A percentile compares a stretch with the other conserved stretches of the same genome.
phyloP scores from a whole-genome alignment of 2,329 filamentous ascomycete species.

The Clonostachys byssicola region DNA sequence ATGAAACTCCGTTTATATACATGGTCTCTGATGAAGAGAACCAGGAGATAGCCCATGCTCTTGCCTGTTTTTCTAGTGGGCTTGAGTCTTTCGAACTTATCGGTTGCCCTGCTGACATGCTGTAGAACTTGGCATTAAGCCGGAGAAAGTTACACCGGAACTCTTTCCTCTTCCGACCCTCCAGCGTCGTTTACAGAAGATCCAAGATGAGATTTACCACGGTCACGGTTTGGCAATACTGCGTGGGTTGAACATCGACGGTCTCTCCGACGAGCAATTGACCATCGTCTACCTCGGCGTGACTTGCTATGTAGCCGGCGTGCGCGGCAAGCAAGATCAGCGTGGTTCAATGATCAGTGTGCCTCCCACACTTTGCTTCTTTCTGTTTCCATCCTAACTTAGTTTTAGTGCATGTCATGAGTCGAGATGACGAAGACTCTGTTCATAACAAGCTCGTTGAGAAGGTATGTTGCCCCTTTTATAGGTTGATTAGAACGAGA shows the following conservation, averaged over 20 bases:
- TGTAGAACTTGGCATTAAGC: neutral
- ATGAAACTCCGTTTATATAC: neutral
- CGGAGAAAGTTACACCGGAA: neutral
- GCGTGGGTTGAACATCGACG: neutral
- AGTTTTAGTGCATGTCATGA: neutral
- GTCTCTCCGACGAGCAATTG: neutral
- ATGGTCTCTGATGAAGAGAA: neutral
- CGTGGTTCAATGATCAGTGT: neutral
- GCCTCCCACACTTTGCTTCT: neutral
- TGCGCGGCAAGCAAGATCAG: slow-evolving; percentile 1
- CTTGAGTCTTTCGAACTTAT: neutral
- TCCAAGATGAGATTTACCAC: neutral
- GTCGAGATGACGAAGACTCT: neutral
- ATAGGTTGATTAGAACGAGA: neutral
- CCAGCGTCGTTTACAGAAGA: neutral
- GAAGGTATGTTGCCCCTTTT: neutral
- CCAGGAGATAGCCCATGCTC: neutral
- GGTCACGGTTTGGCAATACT: slow-evolving; percentile 1
- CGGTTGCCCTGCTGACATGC: neutral
- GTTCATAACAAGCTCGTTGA: neutral
- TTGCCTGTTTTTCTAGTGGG: neutral
- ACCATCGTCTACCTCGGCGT: slow-evolving; percentile 1
- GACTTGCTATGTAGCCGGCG: slow-evolving; percentile 1
- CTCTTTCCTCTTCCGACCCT: slow-evolving; percentile 1
- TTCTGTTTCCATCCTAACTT: neutral